Evolutionary conservation across 164 flowering plant species (phyloP), one percentile per base, ranked within the genome.

Genomic region (Dillenia suffruticosa): DNA sequence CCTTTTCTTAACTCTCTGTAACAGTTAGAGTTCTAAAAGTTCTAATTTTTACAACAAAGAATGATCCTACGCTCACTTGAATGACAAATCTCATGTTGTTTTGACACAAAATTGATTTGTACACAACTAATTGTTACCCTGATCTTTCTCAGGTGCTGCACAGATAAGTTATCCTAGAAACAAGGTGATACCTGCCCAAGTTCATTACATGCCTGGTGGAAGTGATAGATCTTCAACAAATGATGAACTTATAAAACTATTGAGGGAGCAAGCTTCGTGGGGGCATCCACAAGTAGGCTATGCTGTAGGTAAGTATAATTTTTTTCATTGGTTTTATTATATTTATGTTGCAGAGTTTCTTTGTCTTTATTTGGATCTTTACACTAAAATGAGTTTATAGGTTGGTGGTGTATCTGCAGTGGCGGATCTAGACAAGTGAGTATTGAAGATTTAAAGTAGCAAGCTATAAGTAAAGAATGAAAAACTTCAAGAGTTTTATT

Each of bases 201-300:
- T 46, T 44, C n/a, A 12, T 57, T 55, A 56, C 61, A 61, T 54
- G 9, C 46, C 26, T 49, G 55, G n/a, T 13, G 67, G 44, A 24
- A 61, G 17, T 10, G 63, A 65, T 48, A 53, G 47, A 13, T 52
- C 71, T 43, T 78, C 77, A 12, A 68, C 67, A 11, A 70, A 62
- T 59, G 46, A 58, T 56, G 75, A 78, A 57, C 73, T 65, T 44
- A 12, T 73, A 45, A 72, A 73, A 9, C 65, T 73, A 13, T 58
- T 71, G 67, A 78, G 79, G 59, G 79, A 70, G 56, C 82, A 75
- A 66, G 75, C 75, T 40, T 24, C 71, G 40, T 49, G 66, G 69
- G 62, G 65, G 48, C 79, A 61, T 56, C 43, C 62, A 40, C 59
- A 50, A 43, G 17, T 51, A 47, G 59, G 66, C 54, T 49, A 44